Evolutionary conservation across 139 green algal species (phyloP), one percentile per base, ranked within the genome.

Genomic region (Edaphochlamys debaryana): DNA sequence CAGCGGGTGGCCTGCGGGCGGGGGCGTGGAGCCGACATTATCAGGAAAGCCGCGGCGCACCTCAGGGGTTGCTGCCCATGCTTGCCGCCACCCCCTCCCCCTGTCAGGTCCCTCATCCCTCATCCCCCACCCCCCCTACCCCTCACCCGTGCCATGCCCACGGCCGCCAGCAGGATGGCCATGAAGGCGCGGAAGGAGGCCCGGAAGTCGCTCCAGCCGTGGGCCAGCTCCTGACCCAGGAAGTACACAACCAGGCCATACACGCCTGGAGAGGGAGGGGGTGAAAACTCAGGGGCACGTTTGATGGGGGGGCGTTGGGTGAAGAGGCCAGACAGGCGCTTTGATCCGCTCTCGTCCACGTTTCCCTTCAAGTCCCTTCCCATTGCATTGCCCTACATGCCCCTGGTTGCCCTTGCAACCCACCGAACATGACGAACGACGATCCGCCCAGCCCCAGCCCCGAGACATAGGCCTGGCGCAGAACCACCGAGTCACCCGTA

Each of bases 151-250:
- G 86, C 83, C 38, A 89, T 74, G 54, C 92, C 91, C 67, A 96
- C 82, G 0, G 91, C 90, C 0, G 88, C 87, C 54, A 96, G 86
- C 40, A 96, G 79, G 64, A 98, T 94, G n/a, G 90, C 83, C 69
- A 97, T 91, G 88, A 97, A 97, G 5, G 92, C 91, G 85, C 94
- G 92, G 50, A 98, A 82, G 25, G 92, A 87, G 36, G 95, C 78
- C 17, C 87, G 76, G 74, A 98, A 97, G 30, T 79, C 84, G 15
- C 80, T 37, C 67, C 86, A 85, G 62, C 83, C 79, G 11, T 68
- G 27, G 41, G 69, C 22, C 22, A 98, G 56, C 11, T 94, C 90
- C 78, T 95, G 93, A 29, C 92, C 91, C 38, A 84, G 90, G 83
- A 95, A 97, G 62, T 93, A 94, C 29, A 92, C 84, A 69, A 94